A percentile compares a stretch with the other conserved stretches of the same genome.
Conservation (phyloP, 2,329 filamentous ascomycete genomes). For the Diaporthe sp. region DNA sequence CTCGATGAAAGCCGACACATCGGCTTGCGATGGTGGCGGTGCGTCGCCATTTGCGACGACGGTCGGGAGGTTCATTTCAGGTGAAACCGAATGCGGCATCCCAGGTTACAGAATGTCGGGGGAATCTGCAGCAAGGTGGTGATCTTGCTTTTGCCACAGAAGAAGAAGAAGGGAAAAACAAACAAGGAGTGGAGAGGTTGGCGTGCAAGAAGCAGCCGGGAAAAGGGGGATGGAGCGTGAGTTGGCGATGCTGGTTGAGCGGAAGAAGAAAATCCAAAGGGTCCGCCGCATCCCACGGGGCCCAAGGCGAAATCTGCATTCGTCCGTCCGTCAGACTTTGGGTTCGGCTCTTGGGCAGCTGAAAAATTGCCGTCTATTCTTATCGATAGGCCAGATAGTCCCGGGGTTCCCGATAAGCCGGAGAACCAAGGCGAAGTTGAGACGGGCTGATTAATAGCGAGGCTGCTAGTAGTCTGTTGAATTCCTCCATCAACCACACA, state of each 20-base stretch:
- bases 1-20: constrained; percentile 72
- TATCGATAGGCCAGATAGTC: constrained; percentile 14
- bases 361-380: constrained; percentile 15
- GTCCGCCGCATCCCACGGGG: constrained; percentile 18
- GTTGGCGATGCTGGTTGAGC: constrained; percentile 8
- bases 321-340: constrained; percentile 6
- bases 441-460: constrained; percentile 9
- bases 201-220: constrained; percentile 30
- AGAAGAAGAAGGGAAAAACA: background rate
- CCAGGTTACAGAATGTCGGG: constrained; percentile 19
- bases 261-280: constrained; percentile 16
- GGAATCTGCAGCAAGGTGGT: background rate
- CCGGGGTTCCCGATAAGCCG: constrained; percentile 1
- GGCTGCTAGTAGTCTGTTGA: background rate
- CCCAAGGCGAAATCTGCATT: constrained; percentile 24
- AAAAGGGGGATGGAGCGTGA: constrained; percentile 12
- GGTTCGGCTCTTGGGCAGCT: constrained; percentile 21
- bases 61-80: constrained; percentile 39
- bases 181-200: constrained; percentile 35
- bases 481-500: background rate
- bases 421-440: background rate
- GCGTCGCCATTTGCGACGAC: constrained; percentile 39
- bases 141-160: constrained; percentile 5
- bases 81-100: constrained; percentile 39
- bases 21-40: constrained; percentile 71